Conservation (phyloP, 148 eudicot genomes). For the Heliosperma pusillum region DNA sequence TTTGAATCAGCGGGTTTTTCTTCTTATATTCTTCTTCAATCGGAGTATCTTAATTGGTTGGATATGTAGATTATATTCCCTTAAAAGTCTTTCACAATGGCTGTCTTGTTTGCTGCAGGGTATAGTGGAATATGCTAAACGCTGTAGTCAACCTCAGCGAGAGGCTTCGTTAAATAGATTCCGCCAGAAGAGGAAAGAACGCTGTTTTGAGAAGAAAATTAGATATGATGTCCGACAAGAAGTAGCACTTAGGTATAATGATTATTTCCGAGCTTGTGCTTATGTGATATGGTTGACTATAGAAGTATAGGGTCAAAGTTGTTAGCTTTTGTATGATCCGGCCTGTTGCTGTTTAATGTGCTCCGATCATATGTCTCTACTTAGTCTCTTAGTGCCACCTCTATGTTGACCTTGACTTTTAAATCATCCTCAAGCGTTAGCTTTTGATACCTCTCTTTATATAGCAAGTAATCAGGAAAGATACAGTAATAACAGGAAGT, state of each 20-base stretch:
- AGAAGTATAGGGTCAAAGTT: no score
- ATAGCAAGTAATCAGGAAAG: background rate
- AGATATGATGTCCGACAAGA: slow-evolving; percentile 84
- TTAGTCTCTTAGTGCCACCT: no score
- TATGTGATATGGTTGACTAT: background rate
- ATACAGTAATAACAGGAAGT: no score
- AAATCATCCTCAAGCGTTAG: background rate
- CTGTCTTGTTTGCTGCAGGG: slow-evolving; percentile 34
- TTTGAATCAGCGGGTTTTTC: slow-evolving; percentile 51
- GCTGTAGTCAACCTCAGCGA: slow-evolving; percentile 62
- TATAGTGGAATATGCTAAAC: slow-evolving; percentile 48
- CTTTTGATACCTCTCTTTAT: background rate
- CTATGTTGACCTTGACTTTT: no score
- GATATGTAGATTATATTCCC: background rate
- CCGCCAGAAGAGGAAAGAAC: slow-evolving; percentile 87
- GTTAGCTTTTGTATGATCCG: no score
- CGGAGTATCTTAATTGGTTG: background rate
- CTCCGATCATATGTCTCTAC: no score
- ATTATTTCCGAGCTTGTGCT: background rate
- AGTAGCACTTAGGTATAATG: slow-evolving; percentile 75
- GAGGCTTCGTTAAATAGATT: slow-evolving; percentile 84
- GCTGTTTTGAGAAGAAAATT: slow-evolving; percentile 86
- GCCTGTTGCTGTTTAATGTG: no score
- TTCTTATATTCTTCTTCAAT: background rate
- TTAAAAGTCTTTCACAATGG: slow-evolving; percentile 13